A percentile compares a stretch with the other conserved stretches of the same genome.
These are phyloP conservation scores for Linum trigynum DNA, from an alignment of 345 rosid species.

Conservation along the genomic window DNA sequence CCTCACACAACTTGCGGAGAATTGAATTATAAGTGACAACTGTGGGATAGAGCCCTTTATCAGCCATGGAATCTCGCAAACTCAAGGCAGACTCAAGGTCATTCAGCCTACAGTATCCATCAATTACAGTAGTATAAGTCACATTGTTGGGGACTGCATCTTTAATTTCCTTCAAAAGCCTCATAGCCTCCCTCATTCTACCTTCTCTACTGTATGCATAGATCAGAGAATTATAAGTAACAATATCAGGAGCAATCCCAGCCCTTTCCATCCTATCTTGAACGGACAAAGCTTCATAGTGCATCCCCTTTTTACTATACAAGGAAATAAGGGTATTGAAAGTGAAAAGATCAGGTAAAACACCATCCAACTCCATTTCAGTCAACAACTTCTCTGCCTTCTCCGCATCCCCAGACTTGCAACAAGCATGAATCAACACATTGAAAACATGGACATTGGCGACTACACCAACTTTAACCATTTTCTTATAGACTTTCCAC, in stretches of 20 bases:
- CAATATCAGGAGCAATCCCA: conserved; percentile 59
- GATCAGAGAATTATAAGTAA: conserved; percentile 74
- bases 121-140: conserved; percentile 77
- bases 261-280: conserved; percentile 81
- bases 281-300: conserved; percentile 70
- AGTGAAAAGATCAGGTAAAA: conserved; percentile 60
- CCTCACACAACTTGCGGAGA: conserved; percentile 67
- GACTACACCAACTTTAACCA: conserved; percentile 57
- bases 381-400: conserved; percentile 56
- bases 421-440: conserved; percentile 84
- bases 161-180: conserved; percentile 65
- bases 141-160: conserved; percentile 51
- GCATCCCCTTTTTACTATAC: conserved; percentile 86
- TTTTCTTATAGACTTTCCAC: conserved; percentile 79
- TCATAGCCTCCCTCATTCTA: conserved; percentile 80
- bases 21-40: conserved; percentile 73
- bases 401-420: conserved; percentile 58
- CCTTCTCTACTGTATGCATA: conserved; percentile 76
- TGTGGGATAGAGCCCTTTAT: conserved; percentile 57
- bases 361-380: conserved; percentile 66
- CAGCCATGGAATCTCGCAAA: conserved; percentile 58
- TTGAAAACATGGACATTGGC: conserved; percentile 72
- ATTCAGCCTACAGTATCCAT: conserved; percentile 73
- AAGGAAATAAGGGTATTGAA: conserved; percentile 66
- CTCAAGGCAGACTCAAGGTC: conserved; percentile 69